Evolutionary conservation across 2,329 filamentous ascomycete genomes (phyloP), one percentile per base, ranked within the genome.

Genomic region (Cladosporium sp.): DNA sequence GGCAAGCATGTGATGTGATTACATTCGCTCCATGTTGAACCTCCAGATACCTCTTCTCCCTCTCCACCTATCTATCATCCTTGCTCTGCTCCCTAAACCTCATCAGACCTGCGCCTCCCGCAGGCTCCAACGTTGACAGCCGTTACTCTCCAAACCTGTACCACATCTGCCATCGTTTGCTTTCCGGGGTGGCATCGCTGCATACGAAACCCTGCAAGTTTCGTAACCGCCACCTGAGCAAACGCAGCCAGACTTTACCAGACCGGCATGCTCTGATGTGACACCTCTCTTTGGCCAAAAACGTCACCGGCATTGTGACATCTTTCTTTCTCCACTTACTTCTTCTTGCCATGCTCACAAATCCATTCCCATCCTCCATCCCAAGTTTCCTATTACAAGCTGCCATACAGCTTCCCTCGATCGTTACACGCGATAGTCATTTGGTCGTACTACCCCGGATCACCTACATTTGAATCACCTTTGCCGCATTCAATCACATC

Each of bases 111-210:
- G 18, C 36, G 36, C 45, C 45, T 40, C 45, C 36, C 43, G 48
- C 48, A 50, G 48, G 30, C 15, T 20, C 25, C 41, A 25, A 43
- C 48, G 40, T 43, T 50, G 48, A 50, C 48, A 50, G 48, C 48
- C 48, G 40, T 50, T 50, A 20, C 19, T 32, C 48, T 50, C 48
- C 48, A 50, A 39, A 32, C 40, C 43, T 25, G 45, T 40, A 48
- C 45, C 3, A 48, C 45, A 39, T 19, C 33, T 27, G 12, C 36
- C 15, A 25, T 48, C 36, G 45, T 48, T 48, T 48, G 45, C 45
- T 40, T 8, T 19, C 19, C 43, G 19, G 35, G 35, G 33, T 29
- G 35, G 33, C 16, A 33, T 32, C 22, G 27, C 13, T 35, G 45
- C 45, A 48, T 48, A 25, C 29, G 45, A 32, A 32, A 33, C 45